Evolutionary conservation across 768 basidiomycete species (phyloP).

Genomic region (Pluteus cervinus): DNA sequence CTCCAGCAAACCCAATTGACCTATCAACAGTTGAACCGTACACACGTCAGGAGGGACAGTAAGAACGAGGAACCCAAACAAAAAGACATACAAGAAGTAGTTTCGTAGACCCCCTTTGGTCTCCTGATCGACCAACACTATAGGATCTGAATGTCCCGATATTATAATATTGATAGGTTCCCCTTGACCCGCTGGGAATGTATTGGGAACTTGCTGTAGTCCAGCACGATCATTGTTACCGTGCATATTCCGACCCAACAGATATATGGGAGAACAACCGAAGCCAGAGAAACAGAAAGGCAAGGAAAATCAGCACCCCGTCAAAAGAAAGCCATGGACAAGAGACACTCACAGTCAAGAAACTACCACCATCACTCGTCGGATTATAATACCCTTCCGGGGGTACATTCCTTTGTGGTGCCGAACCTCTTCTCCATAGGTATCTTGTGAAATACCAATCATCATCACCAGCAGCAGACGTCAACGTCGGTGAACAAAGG

Average conservation of each 20-base stretch:
- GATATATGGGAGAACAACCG: constrained; percentile 2
- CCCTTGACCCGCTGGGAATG: constrained; percentile 68
- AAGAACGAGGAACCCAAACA: not conserved
- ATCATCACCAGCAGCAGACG: too few species aligned
- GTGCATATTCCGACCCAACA: not conserved
- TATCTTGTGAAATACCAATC: too few species aligned
- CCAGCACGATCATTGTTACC: constrained; percentile 2
- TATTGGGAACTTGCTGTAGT: constrained; percentile 43
- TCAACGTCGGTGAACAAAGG: constrained; percentile 20
- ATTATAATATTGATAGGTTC: constrained; percentile 86
- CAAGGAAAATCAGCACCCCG: not conserved
- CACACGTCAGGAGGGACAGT: not conserved
- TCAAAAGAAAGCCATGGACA: not conserved
- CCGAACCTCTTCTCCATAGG: too few species aligned
- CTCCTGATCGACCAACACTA: constrained; percentile 56
- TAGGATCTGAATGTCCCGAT: constrained; percentile 65
- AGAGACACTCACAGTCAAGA: constrained; percentile 57
- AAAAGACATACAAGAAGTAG: constrained; percentile 63
- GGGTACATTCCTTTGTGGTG: constrained; percentile 36
- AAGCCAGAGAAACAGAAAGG: not conserved
- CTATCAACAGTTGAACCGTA: constrained; percentile 25
- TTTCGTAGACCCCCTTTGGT: constrained; percentile 72
- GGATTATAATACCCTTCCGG: constrained; percentile 59
- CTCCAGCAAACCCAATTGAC: constrained; percentile 64
- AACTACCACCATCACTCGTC: constrained; percentile 47